Base-by-base conservation (phyloP, 345 rosid species). In the Noccaea caerulescens region DNA sequence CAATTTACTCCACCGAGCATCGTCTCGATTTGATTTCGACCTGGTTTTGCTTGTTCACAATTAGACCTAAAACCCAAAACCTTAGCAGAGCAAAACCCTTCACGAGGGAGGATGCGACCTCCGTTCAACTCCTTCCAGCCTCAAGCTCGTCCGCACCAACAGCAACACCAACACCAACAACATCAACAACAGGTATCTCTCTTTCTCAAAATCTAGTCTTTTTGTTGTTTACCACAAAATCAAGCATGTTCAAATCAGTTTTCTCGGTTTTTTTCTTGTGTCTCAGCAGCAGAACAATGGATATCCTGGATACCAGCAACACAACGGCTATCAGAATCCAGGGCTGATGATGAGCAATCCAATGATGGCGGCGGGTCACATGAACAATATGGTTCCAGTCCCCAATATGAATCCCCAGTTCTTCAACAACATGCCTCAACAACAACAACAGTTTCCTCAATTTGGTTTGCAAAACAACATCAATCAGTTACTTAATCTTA, bases 331-430 rank as follows among this genome's bases (percentile, higher is more conserved):
- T 64, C 69, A 72, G 36, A 76, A 79, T 52, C 77, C 14, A 63
- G 82, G 85, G 38, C 86, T 79, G 36, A 46, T 78, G 77, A 78
- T 77, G 60, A 56, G 25, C 74, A 62, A 76, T 45, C 81, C 78
- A 57, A 65, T 81, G 75, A 71, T 80, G 60, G 20, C 23, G 23
- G 23, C 23, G 30, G 30, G 69, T 66, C 87, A 87, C 42, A 32
- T 75, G 78, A 85, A 71, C 52, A 67, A 67, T 58, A 58, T 44
- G 4, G 50, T 58, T 51, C 56, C 63, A 27, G 20, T 76, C 55
- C 59, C 52, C 0, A 68, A 68, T 37, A 60, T 75, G 69, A 66
- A 69, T 63, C 79, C 75, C 0, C 79, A 69, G 39, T 76, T 69
- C 44, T 76, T 46, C 6, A 68, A 61, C 53, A 73, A 79, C 43